A percentile compares a stretch with the other conserved stretches of the same genome.
These are phyloP conservation scores for Ananas comosus DNA, from an alignment of 176 grass and related monocot genomes.

Conservation along the genomic window DNA sequence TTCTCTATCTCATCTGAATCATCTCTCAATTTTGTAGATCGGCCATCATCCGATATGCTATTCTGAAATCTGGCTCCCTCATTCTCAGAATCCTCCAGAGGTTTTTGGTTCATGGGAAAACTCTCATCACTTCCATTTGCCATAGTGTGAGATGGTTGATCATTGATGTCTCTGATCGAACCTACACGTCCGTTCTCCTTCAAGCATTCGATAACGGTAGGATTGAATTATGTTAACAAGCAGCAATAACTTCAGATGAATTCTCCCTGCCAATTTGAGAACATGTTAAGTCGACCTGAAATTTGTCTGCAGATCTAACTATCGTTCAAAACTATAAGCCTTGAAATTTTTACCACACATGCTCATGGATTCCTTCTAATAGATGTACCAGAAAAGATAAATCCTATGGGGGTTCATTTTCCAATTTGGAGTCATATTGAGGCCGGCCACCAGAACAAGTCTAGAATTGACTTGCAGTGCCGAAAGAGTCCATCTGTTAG, in stretches of 20 bases:
- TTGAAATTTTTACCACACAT: too few species aligned
- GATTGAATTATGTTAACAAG: conserved; percentile 6
- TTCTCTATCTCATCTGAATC: conserved; percentile 41
- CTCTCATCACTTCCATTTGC: background rate
- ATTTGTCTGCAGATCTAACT: too few species aligned
- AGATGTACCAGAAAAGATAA: too few species aligned
- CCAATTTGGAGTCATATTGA: too few species aligned
- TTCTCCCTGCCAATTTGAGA: conserved; percentile 21
- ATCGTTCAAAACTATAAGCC: too few species aligned
- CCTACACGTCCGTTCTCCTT: conserved; percentile 9
- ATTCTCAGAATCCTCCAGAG: conserved; percentile 2
- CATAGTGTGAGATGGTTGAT: background rate
- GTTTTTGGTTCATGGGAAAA: too few species aligned
- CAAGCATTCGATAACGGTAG: conserved; percentile 1
- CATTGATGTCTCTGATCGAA: conserved; percentile 14
- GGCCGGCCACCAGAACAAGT: too few species aligned
- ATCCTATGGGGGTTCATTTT: too few species aligned
- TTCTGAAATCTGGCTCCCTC: conserved; percentile 17
- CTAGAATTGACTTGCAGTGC: too few species aligned
- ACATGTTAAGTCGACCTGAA: too few species aligned
- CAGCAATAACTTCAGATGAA: conserved; percentile 7
- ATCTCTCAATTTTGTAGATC: conserved; percentile 25
- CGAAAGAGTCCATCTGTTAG: too few species aligned
- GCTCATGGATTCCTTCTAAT: too few species aligned
- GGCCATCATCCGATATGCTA: conserved; percentile 25